Conservation (phyloP, 129 eudicot species). For the Artemisia argyi region DNA sequence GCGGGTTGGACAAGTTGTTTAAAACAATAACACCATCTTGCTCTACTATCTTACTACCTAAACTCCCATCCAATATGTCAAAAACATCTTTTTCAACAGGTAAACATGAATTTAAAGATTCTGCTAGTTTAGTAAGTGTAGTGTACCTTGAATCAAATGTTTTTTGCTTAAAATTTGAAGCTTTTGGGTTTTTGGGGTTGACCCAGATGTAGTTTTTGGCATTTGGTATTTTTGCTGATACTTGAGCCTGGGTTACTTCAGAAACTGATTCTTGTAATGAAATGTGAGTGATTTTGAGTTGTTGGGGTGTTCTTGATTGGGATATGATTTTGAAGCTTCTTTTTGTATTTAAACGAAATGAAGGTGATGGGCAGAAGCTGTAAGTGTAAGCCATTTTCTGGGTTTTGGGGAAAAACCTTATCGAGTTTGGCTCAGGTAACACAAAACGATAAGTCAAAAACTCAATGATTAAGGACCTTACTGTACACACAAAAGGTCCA, state of each 20-base stretch:
- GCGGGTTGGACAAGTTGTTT: constrained; percentile 69
- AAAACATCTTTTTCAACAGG: constrained; percentile 42
- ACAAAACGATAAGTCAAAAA: no score
- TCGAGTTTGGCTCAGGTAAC: constrained; percentile 8
- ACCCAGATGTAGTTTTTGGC: constrained; percentile 52
- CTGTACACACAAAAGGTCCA: no score
- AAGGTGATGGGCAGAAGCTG: constrained; percentile 40
- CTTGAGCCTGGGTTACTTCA: constrained; percentile 29
- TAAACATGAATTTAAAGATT: constrained; percentile 54
- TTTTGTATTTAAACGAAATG: constrained; percentile 25
- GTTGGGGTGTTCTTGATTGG: constrained; percentile 34
- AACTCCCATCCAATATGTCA: constrained; percentile 30
- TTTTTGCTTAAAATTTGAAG: constrained; percentile 48
- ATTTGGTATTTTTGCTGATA: constrained; percentile 8
- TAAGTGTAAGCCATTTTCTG: constrained; percentile 31
- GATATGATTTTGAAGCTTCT: constrained; percentile 24
- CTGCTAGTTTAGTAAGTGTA: constrained; percentile 48
- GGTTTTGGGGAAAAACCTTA: constrained; percentile 30
- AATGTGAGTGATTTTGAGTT: constrained; percentile 38
- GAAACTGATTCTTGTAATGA: constrained; percentile 49
- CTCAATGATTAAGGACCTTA: no score
- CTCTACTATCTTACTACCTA: constrained; percentile 50
- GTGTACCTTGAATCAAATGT: constrained; percentile 70
- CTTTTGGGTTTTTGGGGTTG: constrained; percentile 79
- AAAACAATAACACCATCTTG: constrained; percentile 73